Evolutionary conservation across 1,284 basidiomycete species (phyloP), one percentile per base, ranked within the genome.

Genomic region (Puccinia coronata): DNA sequence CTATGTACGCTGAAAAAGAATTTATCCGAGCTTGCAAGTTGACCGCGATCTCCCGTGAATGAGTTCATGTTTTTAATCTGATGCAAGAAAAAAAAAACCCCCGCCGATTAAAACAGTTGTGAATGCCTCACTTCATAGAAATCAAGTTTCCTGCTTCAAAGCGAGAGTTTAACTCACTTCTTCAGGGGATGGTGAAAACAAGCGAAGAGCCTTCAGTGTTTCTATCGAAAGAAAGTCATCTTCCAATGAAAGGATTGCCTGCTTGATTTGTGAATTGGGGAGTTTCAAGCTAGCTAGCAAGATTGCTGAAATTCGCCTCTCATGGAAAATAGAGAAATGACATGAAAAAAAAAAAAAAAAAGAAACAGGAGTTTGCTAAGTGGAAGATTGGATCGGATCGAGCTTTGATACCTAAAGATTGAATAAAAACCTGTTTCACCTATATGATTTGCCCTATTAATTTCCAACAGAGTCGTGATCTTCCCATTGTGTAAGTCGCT

Each of bases 391-490:
- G 80, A 78, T 84, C 59, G 12, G 39, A 65, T 72, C 61, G 55
- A 79, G 28, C 39, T 61, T 39, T 8, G 43, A 67, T n/a, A n/a
- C n/a, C n/a, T n/a, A 18, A 57, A 39, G 39, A 55, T 49, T 39
- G 72, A 31, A 47, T 41, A 28, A 76, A 28, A 43, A 59, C 31
- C 20, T 47, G 86, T 49, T 89, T 84, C 84, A 91, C 93, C 91
- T 83, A 95, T 89, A 84, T 95, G 92, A 83, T 94, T 93, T 1
- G 94, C 92, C n/a, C 93, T 89, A 14, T 90, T 92, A 69, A 92
- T 92, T 84, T 93, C 91, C 55, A 96, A 86, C 43, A 95, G 86
- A 0, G 92, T 93, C 0, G 51, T 55, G 34, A 55, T 55, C 49
- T 72, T 72, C 31, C 70, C 70, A 72, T 90, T 91, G 0, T 91